Evolutionary conservation across 2,329 filamentous ascomycete genomes (phyloP), one percentile per base, ranked within the genome.

Genomic region (Aspergillus costaricaensis): DNA sequence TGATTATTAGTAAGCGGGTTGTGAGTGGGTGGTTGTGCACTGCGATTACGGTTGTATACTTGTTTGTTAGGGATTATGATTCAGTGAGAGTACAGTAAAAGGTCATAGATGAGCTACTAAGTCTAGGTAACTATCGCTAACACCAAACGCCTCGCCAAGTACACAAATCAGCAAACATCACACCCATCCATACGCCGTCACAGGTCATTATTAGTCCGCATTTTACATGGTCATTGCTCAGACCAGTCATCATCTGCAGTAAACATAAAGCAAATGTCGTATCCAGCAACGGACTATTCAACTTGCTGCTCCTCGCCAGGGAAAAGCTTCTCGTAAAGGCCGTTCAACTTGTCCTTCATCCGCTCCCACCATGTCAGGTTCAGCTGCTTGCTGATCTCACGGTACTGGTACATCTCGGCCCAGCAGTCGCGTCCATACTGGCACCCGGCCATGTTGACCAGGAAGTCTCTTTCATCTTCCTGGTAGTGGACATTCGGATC

Each of bases 401-500:
- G 90, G 80, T 92, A 99, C 75, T 90, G 89, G 80, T 96, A 96
- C 88, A 99, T 97, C 79, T 99, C 95, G 39, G 89, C 89, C 94
- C 94, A 98, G 76, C 95, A 99, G 79, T 99, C 94, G 53, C 95
- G 87, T 4, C 94, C 94, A 90, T 91, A 98, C 76, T 96, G 90
- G 75, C 95, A 99, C 4, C 95, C 95, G 5, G 95, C 95, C 94
- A 99, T 98, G 77, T 97, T 99, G 70, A 99, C 94, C 50, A 98
- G 69, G 72, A 99, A 97, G 76, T 99, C 95, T 27, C 91, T 86
- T 61, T 96, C 92, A 44, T 86, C 83, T 76, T 95, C 83, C 67
- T 90, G 84, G 75, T 99, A 99, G 77, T 99, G 96, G 63, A 96
- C 89, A 15, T 84, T 83, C 1, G 87, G 85, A 69, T 97, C 86